phyloP scores from a whole-genome alignment of 257 asterid species.

The Rhazya stricta region DNA sequence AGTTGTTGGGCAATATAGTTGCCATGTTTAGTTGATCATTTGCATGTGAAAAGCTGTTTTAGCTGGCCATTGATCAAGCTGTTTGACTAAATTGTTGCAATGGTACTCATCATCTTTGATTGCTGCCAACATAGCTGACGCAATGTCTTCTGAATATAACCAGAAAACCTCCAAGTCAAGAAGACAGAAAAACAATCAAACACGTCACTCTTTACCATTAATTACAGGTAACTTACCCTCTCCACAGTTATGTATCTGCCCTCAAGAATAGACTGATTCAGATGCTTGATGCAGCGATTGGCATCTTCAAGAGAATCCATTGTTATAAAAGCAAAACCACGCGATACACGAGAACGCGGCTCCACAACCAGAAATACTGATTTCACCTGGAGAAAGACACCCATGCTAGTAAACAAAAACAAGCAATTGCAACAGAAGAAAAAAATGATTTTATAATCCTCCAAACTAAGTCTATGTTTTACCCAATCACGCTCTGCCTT shows the following conservation, averaged over 20 bases:
- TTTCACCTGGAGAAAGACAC: slow-evolving; percentile 48
- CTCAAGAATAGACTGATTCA: slow-evolving; percentile 89
- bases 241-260: slow-evolving; percentile 68
- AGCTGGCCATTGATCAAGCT: slow-evolving; percentile 65
- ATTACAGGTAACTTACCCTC: slow-evolving; percentile 30
- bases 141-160: slow-evolving; percentile 94
- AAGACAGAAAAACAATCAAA: slow-evolving; percentile 42
- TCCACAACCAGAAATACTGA: slow-evolving; percentile 86
- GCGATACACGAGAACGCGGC: slow-evolving; percentile 88
- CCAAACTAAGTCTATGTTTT: background rate
- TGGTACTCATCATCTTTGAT: slow-evolving; percentile 96
- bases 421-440: background rate
- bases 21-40: slow-evolving; percentile 93
- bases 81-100: slow-evolving; percentile 67
- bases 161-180: slow-evolving; percentile 94
- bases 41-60: slow-evolving; percentile 89
- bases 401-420: slow-evolving; percentile 12
- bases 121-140: slow-evolving; percentile 94
- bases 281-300: slow-evolving; percentile 79
- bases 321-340: slow-evolving; percentile 90
- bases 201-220: slow-evolving; percentile 32
- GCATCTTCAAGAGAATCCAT: slow-evolving; percentile 88
- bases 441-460: background rate
- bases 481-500: background rate
- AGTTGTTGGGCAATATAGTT: slow-evolving; percentile 88